Percentiles rank a stretch among this genome's conserved stretches.
These are phyloP conservation scores for Gossypium herbaceum DNA, from an alignment of 345 rosid species.

Conservation along the genomic window DNA sequence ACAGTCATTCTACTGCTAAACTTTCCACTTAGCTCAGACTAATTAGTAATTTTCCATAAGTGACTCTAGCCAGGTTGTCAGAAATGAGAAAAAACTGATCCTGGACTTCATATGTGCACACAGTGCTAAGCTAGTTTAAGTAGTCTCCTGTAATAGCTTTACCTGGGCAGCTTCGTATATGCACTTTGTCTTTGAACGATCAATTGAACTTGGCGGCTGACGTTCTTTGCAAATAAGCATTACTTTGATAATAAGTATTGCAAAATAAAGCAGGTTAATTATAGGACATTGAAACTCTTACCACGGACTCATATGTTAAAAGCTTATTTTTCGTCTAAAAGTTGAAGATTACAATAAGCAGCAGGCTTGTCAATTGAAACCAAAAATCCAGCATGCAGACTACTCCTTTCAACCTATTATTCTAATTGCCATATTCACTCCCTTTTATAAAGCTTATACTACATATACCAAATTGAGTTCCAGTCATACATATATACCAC, in stretches of 20 bases:
- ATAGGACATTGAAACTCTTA: neutral
- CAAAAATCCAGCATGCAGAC: too few relatives aligned
- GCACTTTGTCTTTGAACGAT: neutral
- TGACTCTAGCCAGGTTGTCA: neutral
- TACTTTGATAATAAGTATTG: neutral
- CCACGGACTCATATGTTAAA: too few relatives aligned
- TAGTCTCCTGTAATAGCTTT: neutral
- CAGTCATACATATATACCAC: too few relatives aligned
- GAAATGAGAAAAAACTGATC: neutral
- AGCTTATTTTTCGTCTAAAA: too few relatives aligned
- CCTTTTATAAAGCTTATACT: too few relatives aligned
- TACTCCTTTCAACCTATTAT: too few relatives aligned
- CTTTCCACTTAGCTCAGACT: neutral
- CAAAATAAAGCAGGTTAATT: neutral
- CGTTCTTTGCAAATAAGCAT: neutral
- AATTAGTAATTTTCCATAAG: neutral
- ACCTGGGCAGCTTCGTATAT: neutral
- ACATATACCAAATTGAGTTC: too few relatives aligned
- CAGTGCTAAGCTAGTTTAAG: neutral
- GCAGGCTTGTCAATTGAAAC: too few relatives aligned
- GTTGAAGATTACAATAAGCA: too few relatives aligned
- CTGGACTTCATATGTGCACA: neutral
- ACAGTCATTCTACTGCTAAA: neutral
- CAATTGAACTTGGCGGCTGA: neutral
- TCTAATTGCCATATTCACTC: too few relatives aligned